These are phyloP conservation scores for Lepidium africanum DNA, from an alignment of 345 rosid genomes.

Conservation along the genomic window DNA sequence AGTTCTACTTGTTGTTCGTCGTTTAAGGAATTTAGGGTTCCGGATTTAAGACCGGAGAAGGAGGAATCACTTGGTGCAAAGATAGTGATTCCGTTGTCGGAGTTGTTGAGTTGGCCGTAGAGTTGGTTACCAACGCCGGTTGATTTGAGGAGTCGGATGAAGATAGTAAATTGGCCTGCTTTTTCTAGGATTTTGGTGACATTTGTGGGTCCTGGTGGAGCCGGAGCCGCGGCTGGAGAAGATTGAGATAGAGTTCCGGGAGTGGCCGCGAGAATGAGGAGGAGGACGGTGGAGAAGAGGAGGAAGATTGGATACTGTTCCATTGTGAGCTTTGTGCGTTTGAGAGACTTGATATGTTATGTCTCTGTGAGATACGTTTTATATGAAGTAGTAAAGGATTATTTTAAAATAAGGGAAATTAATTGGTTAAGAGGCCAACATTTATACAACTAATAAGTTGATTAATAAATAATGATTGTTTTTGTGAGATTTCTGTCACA, in stretches of 20 bases:
- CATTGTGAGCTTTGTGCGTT: conserved; percentile 4
- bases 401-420: background rate
- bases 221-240: conserved; percentile 29
- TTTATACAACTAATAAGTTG: conserved; percentile 27
- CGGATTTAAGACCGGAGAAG: conserved; percentile 34
- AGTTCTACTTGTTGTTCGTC: conserved; percentile 37
- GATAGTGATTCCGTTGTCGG: conserved; percentile 42
- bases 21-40: conserved; percentile 32
- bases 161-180: conserved; percentile 42
- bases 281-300: conserved; percentile 14
- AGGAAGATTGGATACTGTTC: conserved; percentile 9
- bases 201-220: conserved; percentile 40
- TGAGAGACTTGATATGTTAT: background rate
- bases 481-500: background rate
- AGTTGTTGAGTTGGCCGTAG: conserved; percentile 36
- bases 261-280: conserved; percentile 10
- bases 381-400: conserved; percentile 6
- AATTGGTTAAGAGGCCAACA: conserved; percentile 23
- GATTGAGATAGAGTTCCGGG: conserved; percentile 26
- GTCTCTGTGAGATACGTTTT: conserved; percentile 10
- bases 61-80: conserved; percentile 44
- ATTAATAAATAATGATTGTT: background rate
- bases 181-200: conserved; percentile 59
- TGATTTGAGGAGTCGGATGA: conserved; percentile 44
- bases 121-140: conserved; percentile 42